These are phyloP conservation scores for Leucocoprinus leucothites DNA, from an alignment of 768 basidiomycete species.

Conservation along the genomic window DNA sequence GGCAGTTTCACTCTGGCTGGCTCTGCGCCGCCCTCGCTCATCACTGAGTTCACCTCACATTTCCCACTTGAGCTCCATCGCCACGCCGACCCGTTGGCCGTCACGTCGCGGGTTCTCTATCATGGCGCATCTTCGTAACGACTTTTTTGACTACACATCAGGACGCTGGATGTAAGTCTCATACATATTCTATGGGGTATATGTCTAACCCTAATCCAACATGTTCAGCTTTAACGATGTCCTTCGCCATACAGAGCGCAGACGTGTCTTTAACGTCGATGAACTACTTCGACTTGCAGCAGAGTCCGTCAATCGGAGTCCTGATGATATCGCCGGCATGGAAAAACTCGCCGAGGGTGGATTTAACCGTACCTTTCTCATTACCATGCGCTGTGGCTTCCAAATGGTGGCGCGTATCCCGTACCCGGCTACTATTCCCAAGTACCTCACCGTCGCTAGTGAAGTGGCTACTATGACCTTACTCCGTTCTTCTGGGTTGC, in stretches of 20 bases:
- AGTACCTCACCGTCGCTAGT: conserved; percentile 37
- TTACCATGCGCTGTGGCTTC: conserved; percentile 32
- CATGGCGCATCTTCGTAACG: conserved; percentile 24
- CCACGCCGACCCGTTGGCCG: conserved; percentile 22
- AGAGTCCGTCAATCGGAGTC: conserved; percentile 33
- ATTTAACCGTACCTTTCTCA: conserved; percentile 37
- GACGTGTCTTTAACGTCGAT: conserved; percentile 34
- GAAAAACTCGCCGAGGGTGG: conserved; percentile 46
- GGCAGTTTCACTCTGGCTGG: conserved; percentile 19
- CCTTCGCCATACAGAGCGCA: conserved; percentile 47
- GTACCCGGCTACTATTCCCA: conserved; percentile 32
- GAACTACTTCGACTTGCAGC: conserved; percentile 42
- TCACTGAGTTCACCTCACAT: conserved; percentile 19
- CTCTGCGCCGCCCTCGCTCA: conserved; percentile 17
- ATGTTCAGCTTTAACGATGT: conserved; percentile 36
- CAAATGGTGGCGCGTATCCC: conserved; percentile 41
- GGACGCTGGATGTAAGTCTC: conserved; percentile 40
- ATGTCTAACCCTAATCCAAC: conserved; percentile 24
- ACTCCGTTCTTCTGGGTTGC: conserved; percentile 34
- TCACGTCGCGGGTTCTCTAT: conserved; percentile 30
- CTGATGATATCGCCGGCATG: conserved; percentile 32
- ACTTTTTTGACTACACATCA: conserved; percentile 40
- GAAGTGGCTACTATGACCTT: conserved; percentile 45
- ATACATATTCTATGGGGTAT: conserved; percentile 23
- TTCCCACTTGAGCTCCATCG: conserved; percentile 22